Evolutionary conservation across 2,329 filamentous ascomycete species (phyloP), one percentile per base, ranked within the genome.

Genomic region (Fusarium sublunatum): DNA sequence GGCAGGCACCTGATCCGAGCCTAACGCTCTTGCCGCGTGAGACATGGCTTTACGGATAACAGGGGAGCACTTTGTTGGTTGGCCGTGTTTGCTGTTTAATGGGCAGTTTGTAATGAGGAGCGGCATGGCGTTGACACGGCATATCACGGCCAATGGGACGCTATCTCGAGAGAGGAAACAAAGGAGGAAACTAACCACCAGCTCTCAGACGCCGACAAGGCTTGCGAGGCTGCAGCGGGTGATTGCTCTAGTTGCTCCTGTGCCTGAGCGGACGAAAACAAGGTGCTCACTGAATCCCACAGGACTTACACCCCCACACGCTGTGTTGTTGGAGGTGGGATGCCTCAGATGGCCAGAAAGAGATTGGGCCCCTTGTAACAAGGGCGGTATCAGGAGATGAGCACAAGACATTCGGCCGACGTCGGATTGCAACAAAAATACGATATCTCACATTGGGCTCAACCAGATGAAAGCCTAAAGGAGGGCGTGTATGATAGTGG

Each of bases 1-100:
- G 58, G 52, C 43, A 58, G 62, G 61, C 51, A 61, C 61, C 43
- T 64, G 61, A 64, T 42, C 61, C 61, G 61, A 53, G 56, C 61
- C 61, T 57, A 64, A 65, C 62, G 43, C 46, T 53, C 25, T 41
- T 42, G 24, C 44, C 40, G 58, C 43, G 58, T 58, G 42, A 60
- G 58, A 62, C 43, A 60, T 40, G 29, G 32, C 50, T 10, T 35
- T 26, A 12, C 41, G 13, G 19, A 28, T 29, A 25, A 32, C 43
- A 45, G 42, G 57, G 57, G 44, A 22, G 31, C 12, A 24, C 22
- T 62, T 32, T 32, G 29, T 32, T 32, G 8, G 36, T 49, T 62
- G 46, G 10, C 39, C 35, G 22, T 35, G 44, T 61, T 50, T 49
- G n/a, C n/a, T n/a, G n/a, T n/a, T n/a, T 32, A 24, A 34, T 29